Percentiles rank a stretch among this genome's conserved stretches.
phyloP scores from a whole-genome alignment of 192 early-diverging fungal genomes.

The Chytriomyces confervae region DNA sequence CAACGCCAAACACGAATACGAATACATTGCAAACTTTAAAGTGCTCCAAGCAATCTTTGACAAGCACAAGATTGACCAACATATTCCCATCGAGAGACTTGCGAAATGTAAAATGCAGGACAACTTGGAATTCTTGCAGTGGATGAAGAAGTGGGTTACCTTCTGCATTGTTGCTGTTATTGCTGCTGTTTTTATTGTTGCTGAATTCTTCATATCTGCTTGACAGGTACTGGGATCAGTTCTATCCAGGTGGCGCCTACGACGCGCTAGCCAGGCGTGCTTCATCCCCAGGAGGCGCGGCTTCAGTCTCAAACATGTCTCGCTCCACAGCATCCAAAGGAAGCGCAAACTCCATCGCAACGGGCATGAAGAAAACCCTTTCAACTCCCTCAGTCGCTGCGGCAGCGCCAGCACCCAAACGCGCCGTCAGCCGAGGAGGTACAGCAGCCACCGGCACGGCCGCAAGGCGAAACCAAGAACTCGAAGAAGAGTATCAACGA shows the following conservation, averaged over 20 bases:
- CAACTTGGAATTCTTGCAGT: constrained; percentile 98
- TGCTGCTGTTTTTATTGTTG: constrained; percentile 2
- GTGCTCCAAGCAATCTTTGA: constrained; percentile 88
- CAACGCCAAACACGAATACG: constrained; percentile 92
- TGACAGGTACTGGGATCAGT: constrained; percentile 85
- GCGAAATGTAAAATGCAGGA: constrained; percentile 97
- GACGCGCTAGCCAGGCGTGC: constrained; percentile 78
- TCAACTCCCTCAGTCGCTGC: constrained; percentile 5
- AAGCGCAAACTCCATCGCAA: constrained; percentile 21
- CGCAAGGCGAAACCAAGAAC: constrained; percentile 3
- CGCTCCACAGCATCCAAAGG: constrained; percentile 8
- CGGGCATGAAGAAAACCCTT: constrained; percentile 49
- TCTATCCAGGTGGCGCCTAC: constrained; percentile 81
- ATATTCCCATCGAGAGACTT: constrained; percentile 86
- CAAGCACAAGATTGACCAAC: constrained; percentile 91
- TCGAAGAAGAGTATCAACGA: constrained; percentile 59
- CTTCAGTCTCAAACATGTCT: not conserved
- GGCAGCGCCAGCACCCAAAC: not conserved
- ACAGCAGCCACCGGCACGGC: not conserved
- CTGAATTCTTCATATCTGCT: not conserved
- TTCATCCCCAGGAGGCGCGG: constrained; percentile 1
- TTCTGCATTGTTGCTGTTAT: too few species aligned
- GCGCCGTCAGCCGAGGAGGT: not conserved
- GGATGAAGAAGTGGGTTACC: constrained; percentile 72
- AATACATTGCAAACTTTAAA: constrained; percentile 96